Conservation (phyloP, 164 flowering plant genomes). For the Saururus chinensis region DNA sequence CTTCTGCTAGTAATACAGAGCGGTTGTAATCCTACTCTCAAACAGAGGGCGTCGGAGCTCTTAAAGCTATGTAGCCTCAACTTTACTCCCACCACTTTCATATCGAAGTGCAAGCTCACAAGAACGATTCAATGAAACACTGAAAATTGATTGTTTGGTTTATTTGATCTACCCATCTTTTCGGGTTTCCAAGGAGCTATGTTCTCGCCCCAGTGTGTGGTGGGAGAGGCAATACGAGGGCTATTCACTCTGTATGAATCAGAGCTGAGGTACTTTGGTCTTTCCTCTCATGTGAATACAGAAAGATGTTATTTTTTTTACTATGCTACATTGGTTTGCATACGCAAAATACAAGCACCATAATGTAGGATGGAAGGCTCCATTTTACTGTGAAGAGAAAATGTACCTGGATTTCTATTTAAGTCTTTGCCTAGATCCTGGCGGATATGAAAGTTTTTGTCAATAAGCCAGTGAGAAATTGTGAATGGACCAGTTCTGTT, state of each 20-base stretch:
- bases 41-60: slow-evolving; percentile 74
- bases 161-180: neutral
- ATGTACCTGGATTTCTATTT: neutral
- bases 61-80: slow-evolving; percentile 78
- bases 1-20: slow-evolving; percentile 88
- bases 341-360: neutral
- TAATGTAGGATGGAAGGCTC: neutral
- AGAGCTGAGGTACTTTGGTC: neutral
- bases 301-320: neutral
- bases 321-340: neutral
- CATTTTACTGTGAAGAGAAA: neutral
- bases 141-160: neutral
- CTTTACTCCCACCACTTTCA: slow-evolving; percentile 65
- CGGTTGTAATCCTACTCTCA: slow-evolving; percentile 64
- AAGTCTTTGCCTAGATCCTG: neutral
- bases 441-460: too few species aligned
- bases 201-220: neutral
- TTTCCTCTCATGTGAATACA: neutral
- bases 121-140: slow-evolving; percentile 64
- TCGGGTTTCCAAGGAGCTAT: slow-evolving; percentile 1
- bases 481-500: neutral
- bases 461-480: neutral
- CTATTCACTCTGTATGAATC: neutral
- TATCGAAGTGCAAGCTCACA: slow-evolving; percentile 93
- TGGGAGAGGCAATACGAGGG: neutral